These are phyloP conservation scores for Phaeophleospora eucalypticola DNA, from an alignment of 2,329 filamentous ascomycete species.

Conservation along the genomic window DNA sequence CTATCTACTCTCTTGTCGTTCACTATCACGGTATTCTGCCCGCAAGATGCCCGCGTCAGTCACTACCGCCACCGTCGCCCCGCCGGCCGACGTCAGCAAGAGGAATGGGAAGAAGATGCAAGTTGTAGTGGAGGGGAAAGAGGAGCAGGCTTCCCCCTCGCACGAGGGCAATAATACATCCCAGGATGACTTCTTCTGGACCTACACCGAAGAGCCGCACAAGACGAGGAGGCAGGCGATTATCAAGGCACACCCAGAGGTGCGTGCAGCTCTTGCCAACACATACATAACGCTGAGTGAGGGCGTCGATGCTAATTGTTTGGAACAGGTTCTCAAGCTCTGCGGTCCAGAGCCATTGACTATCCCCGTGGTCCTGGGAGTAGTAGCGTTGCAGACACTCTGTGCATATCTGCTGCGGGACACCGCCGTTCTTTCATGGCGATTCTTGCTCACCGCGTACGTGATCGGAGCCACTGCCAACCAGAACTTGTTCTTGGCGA, in stretches of 20 bases:
- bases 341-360: slow-evolving; percentile 94
- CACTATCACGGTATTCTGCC: slow-evolving; percentile 4
- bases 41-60: slow-evolving; percentile 22
- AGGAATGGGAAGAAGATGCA: slow-evolving; percentile 2
- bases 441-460: slow-evolving; percentile 83
- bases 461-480: slow-evolving; percentile 90
- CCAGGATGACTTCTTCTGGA: slow-evolving; percentile 83
- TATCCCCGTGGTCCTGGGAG: slow-evolving; percentile 82
- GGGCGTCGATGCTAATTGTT: slow-evolving; percentile 1
- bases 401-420: slow-evolving; percentile 74
- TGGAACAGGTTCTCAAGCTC: slow-evolving; percentile 83
- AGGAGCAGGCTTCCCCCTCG: slow-evolving; percentile 16
- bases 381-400: slow-evolving; percentile 75
- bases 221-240: slow-evolving; percentile 85
- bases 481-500: slow-evolving; percentile 97
- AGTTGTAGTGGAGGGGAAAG: not conserved
- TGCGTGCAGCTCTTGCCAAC: slow-evolving; percentile 36
- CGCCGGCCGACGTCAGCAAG: slow-evolving; percentile 4
- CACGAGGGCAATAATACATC: slow-evolving; percentile 16
- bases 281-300: slow-evolving; percentile 3
- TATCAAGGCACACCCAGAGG: slow-evolving; percentile 97
- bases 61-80: slow-evolving; percentile 25
- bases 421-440: slow-evolving; percentile 74
- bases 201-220: slow-evolving; percentile 97
- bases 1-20: not conserved